Conservation (phyloP, 2,329 filamentous ascomycete genomes). For the Didymella glomerata region DNA sequence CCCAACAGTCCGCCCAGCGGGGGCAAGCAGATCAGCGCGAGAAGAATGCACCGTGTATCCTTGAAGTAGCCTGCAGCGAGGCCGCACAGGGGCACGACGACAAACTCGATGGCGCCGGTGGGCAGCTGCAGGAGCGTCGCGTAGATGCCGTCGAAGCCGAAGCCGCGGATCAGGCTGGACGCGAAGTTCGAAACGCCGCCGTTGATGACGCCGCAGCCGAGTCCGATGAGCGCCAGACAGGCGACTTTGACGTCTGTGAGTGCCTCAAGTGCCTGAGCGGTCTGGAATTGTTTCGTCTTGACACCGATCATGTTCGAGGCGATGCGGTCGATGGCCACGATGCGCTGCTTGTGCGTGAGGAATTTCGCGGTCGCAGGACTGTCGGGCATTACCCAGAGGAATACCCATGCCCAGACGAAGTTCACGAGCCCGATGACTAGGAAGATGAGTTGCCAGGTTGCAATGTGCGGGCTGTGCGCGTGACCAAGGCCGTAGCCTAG, state of each 20-base stretch:
- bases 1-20: slow-evolving; percentile 61
- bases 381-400: slow-evolving; percentile 51
- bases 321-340: slow-evolving; percentile 53
- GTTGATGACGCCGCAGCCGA: slow-evolving; percentile 59
- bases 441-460: slow-evolving; percentile 51
- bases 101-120: slow-evolving; percentile 55
- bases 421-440: slow-evolving; percentile 50
- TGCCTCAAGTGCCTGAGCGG: slow-evolving; percentile 52
- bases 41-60: slow-evolving; percentile 42
- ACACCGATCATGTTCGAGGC: slow-evolving; percentile 54
- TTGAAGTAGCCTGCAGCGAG: slow-evolving; percentile 45
- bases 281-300: slow-evolving; percentile 52
- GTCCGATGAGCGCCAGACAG: slow-evolving; percentile 53
- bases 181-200: slow-evolving; percentile 62
- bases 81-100: slow-evolving; percentile 50
- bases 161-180: slow-evolving; percentile 57
- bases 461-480: slow-evolving; percentile 35
- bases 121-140: slow-evolving; percentile 56
- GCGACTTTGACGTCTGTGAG: slow-evolving; percentile 53
- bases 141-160: slow-evolving; percentile 52
- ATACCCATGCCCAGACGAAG: slow-evolving; percentile 48
- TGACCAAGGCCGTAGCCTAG: slow-evolving; percentile 50
- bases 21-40: slow-evolving; percentile 54
- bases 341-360: slow-evolving; percentile 50
- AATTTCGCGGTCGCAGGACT: slow-evolving; percentile 49